phyloP scores from a whole-genome alignment of 176 grass and related monocot species.

The Rhipidocladum racemiflorum region DNA sequence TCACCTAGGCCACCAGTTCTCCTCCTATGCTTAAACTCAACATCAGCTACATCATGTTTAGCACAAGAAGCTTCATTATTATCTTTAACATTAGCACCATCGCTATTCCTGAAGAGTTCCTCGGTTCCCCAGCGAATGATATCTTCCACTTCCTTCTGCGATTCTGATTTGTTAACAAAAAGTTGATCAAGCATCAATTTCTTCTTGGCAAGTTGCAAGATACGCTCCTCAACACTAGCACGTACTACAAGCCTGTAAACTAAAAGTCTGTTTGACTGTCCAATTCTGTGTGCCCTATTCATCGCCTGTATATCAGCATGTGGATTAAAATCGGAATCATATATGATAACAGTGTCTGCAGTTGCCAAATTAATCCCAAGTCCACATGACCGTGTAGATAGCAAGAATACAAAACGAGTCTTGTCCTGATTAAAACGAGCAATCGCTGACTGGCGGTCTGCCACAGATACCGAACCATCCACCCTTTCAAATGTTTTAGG shows the following conservation, averaged over 20 bases:
- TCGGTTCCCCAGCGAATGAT: constrained; percentile 98
- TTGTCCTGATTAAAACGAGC: constrained; percentile 95
- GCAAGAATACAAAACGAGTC: constrained; percentile 95
- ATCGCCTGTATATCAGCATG: constrained; percentile 99
- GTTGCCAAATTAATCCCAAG: constrained; percentile 99
- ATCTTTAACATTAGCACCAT: constrained; percentile 57
- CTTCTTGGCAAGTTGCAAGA: constrained; percentile 96
- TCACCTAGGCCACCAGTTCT: constrained; percentile 88
- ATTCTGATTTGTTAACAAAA: constrained; percentile 97
- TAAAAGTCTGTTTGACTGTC: constrained; percentile 92
- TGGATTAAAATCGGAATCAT: constrained; percentile 99
- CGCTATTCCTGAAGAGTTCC: constrained; percentile 78
- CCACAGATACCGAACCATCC: constrained; percentile 89
- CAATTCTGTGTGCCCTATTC: constrained; percentile 99
- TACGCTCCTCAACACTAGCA: constrained; percentile 97
- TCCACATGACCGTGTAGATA: constrained; percentile 95
- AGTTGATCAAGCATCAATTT: constrained; percentile 99
- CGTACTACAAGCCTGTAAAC: constrained; percentile 98
- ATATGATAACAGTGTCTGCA: constrained; percentile 97
- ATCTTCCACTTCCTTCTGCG: constrained; percentile 97
- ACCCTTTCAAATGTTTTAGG: constrained; percentile 91
- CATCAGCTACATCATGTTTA: constrained; percentile 51
- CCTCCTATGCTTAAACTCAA: constrained; percentile 80
- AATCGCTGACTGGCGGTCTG: constrained; percentile 87
- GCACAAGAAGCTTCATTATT: constrained; percentile 53